Percentiles rank a stretch among this genome's conserved stretches.
These are phyloP conservation scores for Trichoderma atrobrunneum DNA, from an alignment of 2,329 filamentous ascomycete species.

Conservation along the genomic window DNA sequence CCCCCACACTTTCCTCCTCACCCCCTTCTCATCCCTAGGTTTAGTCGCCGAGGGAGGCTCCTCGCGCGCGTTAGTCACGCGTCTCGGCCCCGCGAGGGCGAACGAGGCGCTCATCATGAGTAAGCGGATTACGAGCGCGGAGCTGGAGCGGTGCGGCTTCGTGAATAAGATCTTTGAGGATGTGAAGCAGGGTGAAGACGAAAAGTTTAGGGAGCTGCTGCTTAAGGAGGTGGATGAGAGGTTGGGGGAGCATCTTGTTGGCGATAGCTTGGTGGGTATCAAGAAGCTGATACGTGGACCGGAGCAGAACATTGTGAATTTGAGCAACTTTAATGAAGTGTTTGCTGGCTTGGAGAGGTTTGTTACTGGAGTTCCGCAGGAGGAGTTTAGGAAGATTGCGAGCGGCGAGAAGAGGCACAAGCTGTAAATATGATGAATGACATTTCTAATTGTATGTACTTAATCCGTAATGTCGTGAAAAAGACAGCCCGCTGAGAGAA, in stretches of 20 bases:
- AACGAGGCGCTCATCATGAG: constrained; percentile 95
- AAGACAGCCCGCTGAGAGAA: background rate
- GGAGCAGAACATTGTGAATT: constrained; percentile 69
- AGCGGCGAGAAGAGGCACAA: constrained; percentile 93
- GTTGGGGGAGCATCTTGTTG: constrained; percentile 75
- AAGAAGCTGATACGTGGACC: constrained; percentile 79
- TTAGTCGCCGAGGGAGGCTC: constrained; percentile 87
- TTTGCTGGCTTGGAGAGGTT: constrained; percentile 84
- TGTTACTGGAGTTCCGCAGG: constrained; percentile 74
- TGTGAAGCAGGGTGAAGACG: constrained; percentile 58
- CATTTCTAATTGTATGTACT: background rate
- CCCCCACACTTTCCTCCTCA: constrained; percentile 79
- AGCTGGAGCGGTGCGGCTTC: constrained; percentile 74
- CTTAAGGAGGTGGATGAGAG: constrained; percentile 76
- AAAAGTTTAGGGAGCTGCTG: constrained; percentile 68
- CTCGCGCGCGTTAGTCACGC: constrained; percentile 71
- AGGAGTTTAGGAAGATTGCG: constrained; percentile 83
- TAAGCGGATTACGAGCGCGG: constrained; percentile 68
- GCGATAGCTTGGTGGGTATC: constrained; percentile 75
- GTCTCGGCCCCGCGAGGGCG: constrained; percentile 76
- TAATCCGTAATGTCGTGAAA: background rate
- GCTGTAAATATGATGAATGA: constrained; percentile 51
- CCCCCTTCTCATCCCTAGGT: constrained; percentile 85
- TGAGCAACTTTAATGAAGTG: constrained; percentile 77
- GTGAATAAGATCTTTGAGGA: constrained; percentile 77